Evolutionary conservation across 306 rosid genomes (phyloP).

Genomic region (Lupinus albus): DNA sequence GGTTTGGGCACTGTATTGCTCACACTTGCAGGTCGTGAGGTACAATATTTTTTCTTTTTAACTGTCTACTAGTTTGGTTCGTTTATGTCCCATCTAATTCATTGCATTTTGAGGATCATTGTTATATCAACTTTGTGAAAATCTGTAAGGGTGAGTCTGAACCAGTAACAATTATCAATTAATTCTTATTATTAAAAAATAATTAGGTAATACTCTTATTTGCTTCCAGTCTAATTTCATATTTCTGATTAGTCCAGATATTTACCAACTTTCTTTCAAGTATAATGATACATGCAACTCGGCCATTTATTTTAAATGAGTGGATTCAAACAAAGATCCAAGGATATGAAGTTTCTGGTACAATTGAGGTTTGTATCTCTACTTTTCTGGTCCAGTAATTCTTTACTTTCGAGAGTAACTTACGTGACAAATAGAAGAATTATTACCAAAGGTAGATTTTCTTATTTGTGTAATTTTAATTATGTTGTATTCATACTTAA

Average conservation of each 20-base stretch:
- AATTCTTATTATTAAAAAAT: not conserved
- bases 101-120: constrained; percentile 28
- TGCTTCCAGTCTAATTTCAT: constrained; percentile 40
- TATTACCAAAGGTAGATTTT: constrained; percentile 27
- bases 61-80: constrained; percentile 18
- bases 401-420: not conserved
- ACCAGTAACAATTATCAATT: constrained; percentile 27
- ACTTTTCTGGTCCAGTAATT: constrained; percentile 2
- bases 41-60: constrained; percentile 44
- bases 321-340: constrained; percentile 98
- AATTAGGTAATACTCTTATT: constrained; percentile 19
- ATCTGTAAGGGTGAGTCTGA: not conserved
- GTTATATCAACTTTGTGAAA: constrained; percentile 26
- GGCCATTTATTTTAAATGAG: constrained; percentile 86
- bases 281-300: constrained; percentile 92
- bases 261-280: constrained; percentile 96
- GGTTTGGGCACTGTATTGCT: constrained; percentile 97
- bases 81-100: constrained; percentile 27
- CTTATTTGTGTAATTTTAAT: constrained; percentile 28
- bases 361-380: constrained; percentile 80
- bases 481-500: constrained; percentile 27
- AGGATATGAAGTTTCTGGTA: constrained; percentile 99
- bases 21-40: constrained; percentile 99
- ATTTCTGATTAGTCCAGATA: constrained; percentile 66
- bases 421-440: constrained; percentile 21